Evolutionary conservation across 176 grass and related monocot species (phyloP), one percentile per base, ranked within the genome.

Genomic region (Cenchrus purpureus): DNA sequence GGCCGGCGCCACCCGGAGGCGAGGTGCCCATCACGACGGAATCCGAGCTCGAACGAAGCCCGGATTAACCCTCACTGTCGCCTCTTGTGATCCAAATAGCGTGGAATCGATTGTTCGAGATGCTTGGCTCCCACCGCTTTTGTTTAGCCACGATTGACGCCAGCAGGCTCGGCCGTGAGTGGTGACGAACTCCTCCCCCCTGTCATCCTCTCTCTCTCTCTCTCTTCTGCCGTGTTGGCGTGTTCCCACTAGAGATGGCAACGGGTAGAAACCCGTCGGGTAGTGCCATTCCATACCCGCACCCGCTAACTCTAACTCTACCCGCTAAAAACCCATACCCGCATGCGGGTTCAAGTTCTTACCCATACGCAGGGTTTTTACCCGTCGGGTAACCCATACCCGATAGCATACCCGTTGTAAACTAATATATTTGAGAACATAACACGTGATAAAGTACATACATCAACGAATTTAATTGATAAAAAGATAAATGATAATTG

Each of bases 1-100:
- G 68, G 37, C 22, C 22, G 81, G 59, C 64, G 56, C 73, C 59
- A 87, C 6, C 78, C 22, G 48, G 78, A 86, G 78, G 83, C 83
- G 84, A 90, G 79, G 88, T 83, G 68, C 42, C 84, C 89, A 90
- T 90, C 65, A 63, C 78, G 70, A 50, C 8, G 12, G 42, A 75
- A 52, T 11, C 44, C 56, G 6, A 42, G 1, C 8, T 69, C 34
- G 16, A 37, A 2, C 31, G 29, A 32, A 10, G 13, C 65, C 79
- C 68, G 32, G 55, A 83, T 55, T 22, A 42, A 22, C 59, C 76
- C 59, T 42, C 43, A 34, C 51, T 40, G 15, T 20, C 44, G 20
- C 52, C 17, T 37, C 19, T 1, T 4, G 20, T 1, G 20, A 80
- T 84, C 71, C 53, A 76, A 63, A 54, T 83, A 73, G 32, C 71